Percentiles rank a stretch among this genome's conserved stretches.
These are phyloP conservation scores for Pascua guehoae DNA, from an alignment of 1,284 basidiomycete genomes.

Conservation along the genomic window DNA sequence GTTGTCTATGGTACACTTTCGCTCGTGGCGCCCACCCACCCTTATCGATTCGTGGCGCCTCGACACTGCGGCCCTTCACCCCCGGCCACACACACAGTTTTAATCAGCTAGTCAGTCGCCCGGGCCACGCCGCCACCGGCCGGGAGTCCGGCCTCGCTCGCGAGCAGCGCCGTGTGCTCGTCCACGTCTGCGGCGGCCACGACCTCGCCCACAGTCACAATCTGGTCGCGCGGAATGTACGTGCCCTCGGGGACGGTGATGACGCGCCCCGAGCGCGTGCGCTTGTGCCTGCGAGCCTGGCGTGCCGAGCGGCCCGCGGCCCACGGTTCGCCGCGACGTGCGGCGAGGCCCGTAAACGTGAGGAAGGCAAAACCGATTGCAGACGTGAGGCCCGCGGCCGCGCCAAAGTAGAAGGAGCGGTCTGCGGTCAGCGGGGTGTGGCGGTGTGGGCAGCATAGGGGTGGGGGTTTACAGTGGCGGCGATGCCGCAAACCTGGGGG, in stretches of 20 bases:
- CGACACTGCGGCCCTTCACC: background rate
- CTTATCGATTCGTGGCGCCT: too few relatives aligned
- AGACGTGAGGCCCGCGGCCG: constrained; percentile 40
- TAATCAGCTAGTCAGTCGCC: constrained; percentile 9
- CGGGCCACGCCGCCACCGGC: constrained; percentile 14
- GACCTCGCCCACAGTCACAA: constrained; percentile 42
- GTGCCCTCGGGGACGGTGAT: constrained; percentile 42
- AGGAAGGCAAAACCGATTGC: constrained; percentile 35
- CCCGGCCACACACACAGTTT: too few relatives aligned
- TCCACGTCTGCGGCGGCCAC: constrained; percentile 30
- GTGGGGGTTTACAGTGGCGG: too few relatives aligned
- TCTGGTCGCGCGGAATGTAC: constrained; percentile 35
- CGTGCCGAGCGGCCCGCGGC: constrained; percentile 45
- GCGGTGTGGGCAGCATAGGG: too few relatives aligned
- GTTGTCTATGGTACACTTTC: too few relatives aligned
- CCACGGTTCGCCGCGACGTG: constrained; percentile 46
- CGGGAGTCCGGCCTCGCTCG: background rate
- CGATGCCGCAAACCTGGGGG: too few relatives aligned
- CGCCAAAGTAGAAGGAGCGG: constrained; percentile 42
- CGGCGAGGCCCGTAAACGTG: constrained; percentile 47
- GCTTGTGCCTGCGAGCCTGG: constrained; percentile 38
- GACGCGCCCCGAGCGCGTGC: constrained; percentile 45
- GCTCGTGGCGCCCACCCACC: too few relatives aligned
- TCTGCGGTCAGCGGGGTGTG: constrained; percentile 20
- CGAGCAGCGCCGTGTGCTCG: constrained; percentile 40